Evolutionary conservation across 257 asterid species (phyloP).

Genomic region (Galeopsis tetrahit): DNA sequence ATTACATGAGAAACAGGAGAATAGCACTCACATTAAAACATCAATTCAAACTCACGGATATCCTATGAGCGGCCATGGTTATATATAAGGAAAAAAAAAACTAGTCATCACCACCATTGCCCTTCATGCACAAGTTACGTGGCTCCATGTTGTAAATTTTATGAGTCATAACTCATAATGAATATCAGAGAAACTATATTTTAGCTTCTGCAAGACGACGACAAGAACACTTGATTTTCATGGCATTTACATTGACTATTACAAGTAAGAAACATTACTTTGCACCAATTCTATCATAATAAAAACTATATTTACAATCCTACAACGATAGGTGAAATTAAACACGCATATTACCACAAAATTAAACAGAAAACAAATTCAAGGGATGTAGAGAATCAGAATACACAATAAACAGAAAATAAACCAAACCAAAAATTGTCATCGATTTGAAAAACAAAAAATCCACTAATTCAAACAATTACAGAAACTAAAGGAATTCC

Average conservation of each 20-base stretch:
- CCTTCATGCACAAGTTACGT: neutral
- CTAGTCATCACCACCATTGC: neutral
- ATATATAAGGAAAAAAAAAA: no score
- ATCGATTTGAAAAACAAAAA: constrained; percentile 6
- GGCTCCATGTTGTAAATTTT: constrained; percentile 1
- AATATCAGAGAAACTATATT: neutral
- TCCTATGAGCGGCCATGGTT: no score
- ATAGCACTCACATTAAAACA: no score
- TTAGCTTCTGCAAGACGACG: constrained; percentile 11
- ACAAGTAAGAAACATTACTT: neutral
- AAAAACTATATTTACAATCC: neutral
- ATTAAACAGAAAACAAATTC: constrained; percentile 15
- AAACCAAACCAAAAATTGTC: neutral
- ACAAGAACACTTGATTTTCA: neutral
- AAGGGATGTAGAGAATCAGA: neutral
- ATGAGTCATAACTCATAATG: neutral
- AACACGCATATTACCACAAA: constrained; percentile 9
- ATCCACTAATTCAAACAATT: constrained; percentile 25
- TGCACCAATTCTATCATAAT: constrained; percentile 20
- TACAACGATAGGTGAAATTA: neutral
- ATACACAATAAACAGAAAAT: neutral
- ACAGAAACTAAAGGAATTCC: constrained; percentile 15
- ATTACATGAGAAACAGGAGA: no score
- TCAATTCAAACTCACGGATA: no score
- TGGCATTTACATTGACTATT: neutral